phyloP scores from a whole-genome alignment of 371 early-diverging fungal genomes.

The Blakeslea trispora region DNA sequence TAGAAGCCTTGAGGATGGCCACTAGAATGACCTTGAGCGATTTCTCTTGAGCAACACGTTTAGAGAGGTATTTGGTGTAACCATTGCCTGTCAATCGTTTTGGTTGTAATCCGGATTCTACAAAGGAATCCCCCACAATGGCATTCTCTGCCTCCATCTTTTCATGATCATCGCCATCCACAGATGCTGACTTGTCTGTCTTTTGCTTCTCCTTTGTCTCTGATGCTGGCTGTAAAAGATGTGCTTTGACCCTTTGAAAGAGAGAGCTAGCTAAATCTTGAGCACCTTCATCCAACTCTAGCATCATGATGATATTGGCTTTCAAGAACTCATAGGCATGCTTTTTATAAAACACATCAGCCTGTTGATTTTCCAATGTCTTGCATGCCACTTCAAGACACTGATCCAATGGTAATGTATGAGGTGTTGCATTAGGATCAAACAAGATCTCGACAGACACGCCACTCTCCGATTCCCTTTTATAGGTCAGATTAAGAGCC shows the following conservation, averaged over 20 bases:
- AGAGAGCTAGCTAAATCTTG: conserved; percentile 52
- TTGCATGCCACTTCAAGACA: conserved; percentile 58
- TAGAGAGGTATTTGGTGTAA: conserved; percentile 45
- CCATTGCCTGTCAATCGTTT: conserved; percentile 48
- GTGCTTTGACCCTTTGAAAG: conserved; percentile 41
- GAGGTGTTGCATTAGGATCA: conserved; percentile 57
- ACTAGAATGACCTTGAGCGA: conserved; percentile 63
- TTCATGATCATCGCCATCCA: conserved; percentile 8
- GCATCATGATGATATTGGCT: conserved; percentile 66
- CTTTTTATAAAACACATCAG: conserved; percentile 54
- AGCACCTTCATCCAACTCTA: conserved; percentile 67
- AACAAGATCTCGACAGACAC: conserved; percentile 65
- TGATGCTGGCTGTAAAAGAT: conserved; percentile 17
- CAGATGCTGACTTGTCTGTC: conserved; percentile 3
- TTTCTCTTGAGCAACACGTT: conserved; percentile 70
- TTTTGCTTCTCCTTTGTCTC: background rate
- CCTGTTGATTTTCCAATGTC: conserved; percentile 57
- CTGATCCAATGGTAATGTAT: conserved; percentile 58
- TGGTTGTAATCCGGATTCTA: conserved; percentile 38
- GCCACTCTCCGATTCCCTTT: conserved; percentile 56
- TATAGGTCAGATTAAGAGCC: conserved; percentile 58
- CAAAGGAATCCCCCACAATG: conserved; percentile 36
- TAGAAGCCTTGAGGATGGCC: conserved; percentile 70
- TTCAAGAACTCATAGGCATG: conserved; percentile 78
- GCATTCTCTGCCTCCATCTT: conserved; percentile 27